Conservation (phyloP, 2,329 filamentous ascomycete species). For the Trichoderma sp. region DNA sequence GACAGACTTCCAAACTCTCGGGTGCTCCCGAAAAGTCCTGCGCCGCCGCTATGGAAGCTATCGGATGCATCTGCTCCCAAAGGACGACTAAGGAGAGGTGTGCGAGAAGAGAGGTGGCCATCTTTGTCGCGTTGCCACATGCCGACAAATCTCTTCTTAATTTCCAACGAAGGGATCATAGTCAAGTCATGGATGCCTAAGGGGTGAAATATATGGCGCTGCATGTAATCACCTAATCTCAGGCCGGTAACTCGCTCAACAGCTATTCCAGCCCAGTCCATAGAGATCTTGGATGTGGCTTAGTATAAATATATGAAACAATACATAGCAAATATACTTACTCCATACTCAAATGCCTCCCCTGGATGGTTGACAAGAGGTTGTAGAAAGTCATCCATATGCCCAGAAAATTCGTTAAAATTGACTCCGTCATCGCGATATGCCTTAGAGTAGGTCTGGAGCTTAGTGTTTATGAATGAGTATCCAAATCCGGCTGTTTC, state of each 20-base stretch:
- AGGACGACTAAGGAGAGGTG: background rate
- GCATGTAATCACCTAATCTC: background rate
- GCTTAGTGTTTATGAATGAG: background rate
- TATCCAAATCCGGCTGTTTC: background rate
- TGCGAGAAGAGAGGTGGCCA: background rate
- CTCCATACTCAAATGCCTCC: background rate
- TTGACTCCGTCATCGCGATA: background rate
- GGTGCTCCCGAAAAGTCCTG: background rate
- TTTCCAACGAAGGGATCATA: background rate
- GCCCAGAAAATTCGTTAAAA: constrained; percentile 1
- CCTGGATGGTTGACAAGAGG: constrained; percentile 2
- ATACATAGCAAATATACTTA: background rate
- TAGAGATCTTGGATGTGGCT: background rate
- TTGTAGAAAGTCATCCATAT: constrained; percentile 1
- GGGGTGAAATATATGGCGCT: background rate
- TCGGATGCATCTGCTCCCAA: background rate
- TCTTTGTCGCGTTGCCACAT: background rate
- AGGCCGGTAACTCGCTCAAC: background rate
- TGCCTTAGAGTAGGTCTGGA: background rate
- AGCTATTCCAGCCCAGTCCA: background rate
- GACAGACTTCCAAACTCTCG: background rate
- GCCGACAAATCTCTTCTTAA: background rate
- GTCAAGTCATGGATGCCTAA: background rate
- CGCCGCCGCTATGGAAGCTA: background rate
- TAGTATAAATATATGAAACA: background rate